phyloP scores from a whole-genome alignment of 306 rosid genomes.

The Malus sylvestris region DNA sequence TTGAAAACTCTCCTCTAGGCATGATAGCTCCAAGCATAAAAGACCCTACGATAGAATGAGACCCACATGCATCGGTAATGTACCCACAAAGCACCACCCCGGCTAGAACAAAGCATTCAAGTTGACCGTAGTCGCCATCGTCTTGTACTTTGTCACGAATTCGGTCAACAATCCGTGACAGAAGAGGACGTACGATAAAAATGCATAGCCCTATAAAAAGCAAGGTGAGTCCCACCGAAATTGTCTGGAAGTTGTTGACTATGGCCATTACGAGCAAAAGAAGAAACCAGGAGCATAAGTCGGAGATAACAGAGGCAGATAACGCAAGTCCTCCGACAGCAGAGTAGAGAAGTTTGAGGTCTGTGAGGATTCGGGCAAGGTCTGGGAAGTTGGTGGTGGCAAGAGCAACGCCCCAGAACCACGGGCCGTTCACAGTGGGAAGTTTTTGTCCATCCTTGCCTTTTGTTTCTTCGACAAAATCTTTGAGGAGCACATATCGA shows the following conservation, averaged over 20 bases:
- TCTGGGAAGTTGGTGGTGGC: slow-evolving; percentile 41
- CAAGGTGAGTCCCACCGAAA: background rate
- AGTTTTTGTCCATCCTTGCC: no score
- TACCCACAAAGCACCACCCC: slow-evolving; percentile 22
- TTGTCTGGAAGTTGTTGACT: background rate
- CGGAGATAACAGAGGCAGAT: slow-evolving; percentile 29
- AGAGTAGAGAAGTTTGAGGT: slow-evolving; percentile 33
- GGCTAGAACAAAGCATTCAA: slow-evolving; percentile 10
- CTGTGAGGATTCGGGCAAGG: slow-evolving; percentile 26
- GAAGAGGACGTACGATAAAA: slow-evolving; percentile 25
- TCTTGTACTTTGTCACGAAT: background rate
- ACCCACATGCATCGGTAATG: slow-evolving; percentile 28
- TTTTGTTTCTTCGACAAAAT: background rate
- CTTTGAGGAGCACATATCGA: background rate
- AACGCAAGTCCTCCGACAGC: slow-evolving; percentile 31
- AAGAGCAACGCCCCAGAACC: slow-evolving; percentile 36
- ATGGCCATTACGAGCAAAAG: slow-evolving; percentile 15
- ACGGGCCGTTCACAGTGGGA: slow-evolving; percentile 4
- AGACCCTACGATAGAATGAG: slow-evolving; percentile 33
- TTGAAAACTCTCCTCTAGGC: slow-evolving; percentile 31
- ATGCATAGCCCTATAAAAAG: slow-evolving; percentile 11
- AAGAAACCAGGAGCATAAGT: slow-evolving; percentile 29
- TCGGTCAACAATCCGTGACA: slow-evolving; percentile 12
- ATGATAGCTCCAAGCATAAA: slow-evolving; percentile 30
- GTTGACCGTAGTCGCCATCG: slow-evolving; percentile 9